phyloP scores from a whole-genome alignment of 2,329 filamentous ascomycete species.

The Pezicula carpinea region DNA sequence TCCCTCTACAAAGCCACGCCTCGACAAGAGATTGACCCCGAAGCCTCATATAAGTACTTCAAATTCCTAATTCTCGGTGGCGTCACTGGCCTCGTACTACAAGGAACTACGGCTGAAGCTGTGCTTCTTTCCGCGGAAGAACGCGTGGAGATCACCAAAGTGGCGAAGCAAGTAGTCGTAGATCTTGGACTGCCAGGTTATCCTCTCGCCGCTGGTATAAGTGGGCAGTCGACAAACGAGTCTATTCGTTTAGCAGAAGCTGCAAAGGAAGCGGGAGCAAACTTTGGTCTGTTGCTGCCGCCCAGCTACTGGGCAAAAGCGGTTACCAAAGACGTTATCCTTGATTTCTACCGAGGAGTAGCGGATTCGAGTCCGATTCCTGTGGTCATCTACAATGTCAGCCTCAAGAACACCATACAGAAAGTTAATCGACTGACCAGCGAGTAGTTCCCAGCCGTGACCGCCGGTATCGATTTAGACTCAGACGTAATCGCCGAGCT shows the following conservation, averaged over 20 bases:
- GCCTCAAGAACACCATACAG: constrained; percentile 8
- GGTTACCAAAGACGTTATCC: constrained; percentile 38
- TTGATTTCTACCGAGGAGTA: constrained; percentile 34
- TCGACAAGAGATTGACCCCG: constrained; percentile 69
- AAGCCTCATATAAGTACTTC: constrained; percentile 71
- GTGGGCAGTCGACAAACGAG: constrained; percentile 32
- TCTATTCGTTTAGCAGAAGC: constrained; percentile 31
- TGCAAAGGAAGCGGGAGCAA: constrained; percentile 32
- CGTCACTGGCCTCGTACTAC: constrained; percentile 41
- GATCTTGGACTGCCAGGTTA: constrained; percentile 32
- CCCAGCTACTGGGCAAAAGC: constrained; percentile 37
- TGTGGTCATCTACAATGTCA: constrained; percentile 26
- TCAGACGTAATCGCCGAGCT: constrained; percentile 19
- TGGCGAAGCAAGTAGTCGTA: constrained; percentile 32
- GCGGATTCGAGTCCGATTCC: constrained; percentile 30
- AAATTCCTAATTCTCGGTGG: constrained; percentile 60
- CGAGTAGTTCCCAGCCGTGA: constrained; percentile 27
- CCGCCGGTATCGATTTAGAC: constrained; percentile 28
- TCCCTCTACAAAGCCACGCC: constrained; percentile 79
- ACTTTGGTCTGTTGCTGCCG: constrained; percentile 33
- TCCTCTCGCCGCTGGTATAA: constrained; percentile 41
- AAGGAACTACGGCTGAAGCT: constrained; percentile 43
- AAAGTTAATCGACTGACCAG: constrained; percentile 10
- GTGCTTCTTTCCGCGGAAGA: constrained; percentile 36
- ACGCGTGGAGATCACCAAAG: constrained; percentile 35